phyloP scores from a whole-genome alignment of 1,284 basidiomycete genomes.

The Puccinia polysora region DNA sequence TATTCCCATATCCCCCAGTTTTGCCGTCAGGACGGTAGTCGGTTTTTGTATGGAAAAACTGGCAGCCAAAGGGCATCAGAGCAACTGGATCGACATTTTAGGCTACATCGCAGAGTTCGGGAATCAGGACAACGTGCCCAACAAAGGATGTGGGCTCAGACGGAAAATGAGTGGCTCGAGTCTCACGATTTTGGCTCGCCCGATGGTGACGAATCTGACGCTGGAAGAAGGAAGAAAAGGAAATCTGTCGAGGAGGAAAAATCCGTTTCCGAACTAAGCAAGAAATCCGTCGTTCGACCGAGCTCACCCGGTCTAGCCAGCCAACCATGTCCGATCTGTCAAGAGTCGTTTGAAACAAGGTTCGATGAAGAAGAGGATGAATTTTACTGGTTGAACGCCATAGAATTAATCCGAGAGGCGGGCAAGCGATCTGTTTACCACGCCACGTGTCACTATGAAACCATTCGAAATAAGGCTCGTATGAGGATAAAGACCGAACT shows the following conservation, averaged over 20 bases:
- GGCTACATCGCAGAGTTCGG: conserved; percentile 16
- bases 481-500: conserved; percentile 31
- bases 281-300: conserved; percentile 36
- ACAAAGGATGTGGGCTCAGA: conserved; percentile 35
- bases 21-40: conserved; percentile 40
- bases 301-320: conserved; percentile 30
- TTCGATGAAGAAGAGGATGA: conserved; percentile 43
- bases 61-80: conserved; percentile 30
- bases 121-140: conserved; percentile 30
- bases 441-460: conserved; percentile 42
- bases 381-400: conserved; percentile 42
- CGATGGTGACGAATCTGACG: background rate
- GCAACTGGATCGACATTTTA: conserved; percentile 40
- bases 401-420: conserved; percentile 5
- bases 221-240: conserved; percentile 3
- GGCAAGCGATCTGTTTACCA: conserved; percentile 19
- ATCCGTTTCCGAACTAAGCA: conserved; percentile 11
- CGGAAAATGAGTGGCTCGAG: conserved; percentile 31
- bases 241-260: conserved; percentile 11
- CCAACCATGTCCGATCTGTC: conserved; percentile 40
- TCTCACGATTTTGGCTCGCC: conserved; percentile 37
- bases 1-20: conserved; percentile 41
- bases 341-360: conserved; percentile 39
- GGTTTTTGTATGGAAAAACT: conserved; percentile 36
- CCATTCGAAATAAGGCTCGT: conserved; percentile 30